Evolutionary conservation across 805 yeast genomes (phyloP), one percentile per base, ranked within the genome.

Genomic region (Wickerhamia fluorescens): DNA sequence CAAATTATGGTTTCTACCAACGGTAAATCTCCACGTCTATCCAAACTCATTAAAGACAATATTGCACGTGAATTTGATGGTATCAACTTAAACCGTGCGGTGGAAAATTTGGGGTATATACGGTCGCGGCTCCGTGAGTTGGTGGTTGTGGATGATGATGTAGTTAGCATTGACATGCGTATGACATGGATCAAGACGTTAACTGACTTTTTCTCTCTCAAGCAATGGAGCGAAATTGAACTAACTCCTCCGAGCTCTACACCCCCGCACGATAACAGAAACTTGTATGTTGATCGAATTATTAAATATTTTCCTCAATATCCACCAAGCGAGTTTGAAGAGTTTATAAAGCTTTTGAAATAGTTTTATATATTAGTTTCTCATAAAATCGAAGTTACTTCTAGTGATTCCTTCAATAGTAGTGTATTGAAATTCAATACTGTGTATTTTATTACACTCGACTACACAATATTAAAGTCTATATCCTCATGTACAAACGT

Each of bases 1-100:
- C 92, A 83, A 47, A 67, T 84, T 21, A 78, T 84, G 88, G 79
- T 84, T 9, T 74, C 85, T 22, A 82, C 94, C 8, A 83, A 82
- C 50, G 94, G 94, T 4, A 72, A 76, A 42, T 78, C 88, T 2
- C 95, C 95, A 1, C 56, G 92, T 30, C 66, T 84, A 42, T 78
- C 86, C 29, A 66, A 67, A 36, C 38, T 61, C 30, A 60, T 64
- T 33, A 63, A 61, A 38, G 68, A 73, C 34, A 56, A 73, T 21
- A 77, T 84, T 31, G 70, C 78, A 14, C 65, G 69, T 31, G 61
- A 59, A 30, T 59, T 62, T 27, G 50, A 53, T 16, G 59, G 47
- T 11, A 39, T 56, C n/a, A 68, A 70, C 38, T 57, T 84, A 21
- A 76, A 71, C 29, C 58, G 53, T 14, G 84, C 85, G 0, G 73